These are phyloP conservation scores for Diplodia scrobiculata DNA, from an alignment of 2,329 filamentous ascomycete species.

Conservation along the genomic window DNA sequence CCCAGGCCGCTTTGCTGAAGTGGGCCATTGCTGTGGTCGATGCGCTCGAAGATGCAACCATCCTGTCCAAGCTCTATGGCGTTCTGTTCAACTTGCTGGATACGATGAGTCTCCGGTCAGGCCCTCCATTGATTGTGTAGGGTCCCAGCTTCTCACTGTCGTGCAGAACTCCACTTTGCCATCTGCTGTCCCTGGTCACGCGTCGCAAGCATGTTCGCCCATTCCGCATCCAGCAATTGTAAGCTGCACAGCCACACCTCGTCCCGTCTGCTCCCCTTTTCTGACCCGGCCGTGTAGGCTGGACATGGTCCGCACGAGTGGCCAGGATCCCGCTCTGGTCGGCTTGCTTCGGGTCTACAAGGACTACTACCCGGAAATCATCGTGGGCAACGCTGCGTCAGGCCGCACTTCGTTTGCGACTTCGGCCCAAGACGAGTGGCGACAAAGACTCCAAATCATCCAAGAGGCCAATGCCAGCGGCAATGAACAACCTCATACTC, in stretches of 20 bases:
- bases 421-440: conserved; percentile 75
- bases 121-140: neutral
- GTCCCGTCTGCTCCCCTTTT: neutral
- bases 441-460: conserved; percentile 66
- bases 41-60: conserved; percentile 62
- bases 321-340: conserved; percentile 71
- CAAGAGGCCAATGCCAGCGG: conserved; percentile 58
- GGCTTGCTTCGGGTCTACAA: conserved; percentile 81
- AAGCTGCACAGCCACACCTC: conserved; percentile 29
- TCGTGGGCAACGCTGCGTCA: conserved; percentile 67
- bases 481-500: conserved; percentile 43
- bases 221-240: conserved; percentile 75
- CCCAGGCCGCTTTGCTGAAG: conserved; percentile 71
- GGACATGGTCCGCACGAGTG: conserved; percentile 52
- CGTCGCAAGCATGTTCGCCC: conserved; percentile 80
- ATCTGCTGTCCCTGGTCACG: conserved; percentile 77
- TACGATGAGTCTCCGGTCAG: conserved; percentile 70
- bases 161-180: conserved; percentile 60
- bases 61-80: conserved; percentile 70
- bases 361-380: conserved; percentile 87
- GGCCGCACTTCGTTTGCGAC: conserved; percentile 45
- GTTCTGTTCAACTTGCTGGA: conserved; percentile 81
- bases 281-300: conserved; percentile 40
- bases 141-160: conserved; percentile 34
- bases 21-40: conserved; percentile 81